Evolutionary conservation across 768 basidiomycete species (phyloP).

Genomic region (Termitomyces sp.): DNA sequence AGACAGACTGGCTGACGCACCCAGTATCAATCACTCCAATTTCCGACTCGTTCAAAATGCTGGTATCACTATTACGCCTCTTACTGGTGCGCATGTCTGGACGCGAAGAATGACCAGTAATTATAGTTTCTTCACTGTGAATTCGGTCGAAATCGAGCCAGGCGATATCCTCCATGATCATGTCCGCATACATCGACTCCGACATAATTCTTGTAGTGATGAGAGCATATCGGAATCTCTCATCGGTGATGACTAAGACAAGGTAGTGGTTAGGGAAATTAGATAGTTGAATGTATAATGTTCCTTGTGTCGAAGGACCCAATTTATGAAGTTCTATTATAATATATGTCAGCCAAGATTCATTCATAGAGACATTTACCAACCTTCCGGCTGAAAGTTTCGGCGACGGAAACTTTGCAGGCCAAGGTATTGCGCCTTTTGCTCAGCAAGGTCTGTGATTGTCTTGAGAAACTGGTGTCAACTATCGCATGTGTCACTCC

Average conservation of each 20-base stretch:
- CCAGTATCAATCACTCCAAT: slow-evolving; percentile 9
- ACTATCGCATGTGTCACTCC: neutral
- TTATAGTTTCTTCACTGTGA: slow-evolving; percentile 36
- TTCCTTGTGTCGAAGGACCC: slow-evolving; percentile 56
- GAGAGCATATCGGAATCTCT: slow-evolving; percentile 77
- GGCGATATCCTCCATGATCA: slow-evolving; percentile 73
- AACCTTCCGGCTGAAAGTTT: slow-evolving; percentile 65
- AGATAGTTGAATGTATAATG: slow-evolving; percentile 70
- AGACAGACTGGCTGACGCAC: slow-evolving; percentile 11
- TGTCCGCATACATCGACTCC: slow-evolving; percentile 50
- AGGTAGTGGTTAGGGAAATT: slow-evolving; percentile 81
- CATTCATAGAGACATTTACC: slow-evolving; percentile 3
- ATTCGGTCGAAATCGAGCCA: slow-evolving; percentile 75
- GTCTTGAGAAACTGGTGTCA: slow-evolving; percentile 44
- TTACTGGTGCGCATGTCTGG: slow-evolving; percentile 20
- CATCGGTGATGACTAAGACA: slow-evolving; percentile 75
- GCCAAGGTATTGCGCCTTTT: slow-evolving; percentile 85
- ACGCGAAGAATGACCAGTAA: slow-evolving; percentile 15
- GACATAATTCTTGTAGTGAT: slow-evolving; percentile 57
- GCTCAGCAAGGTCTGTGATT: slow-evolving; percentile 75
- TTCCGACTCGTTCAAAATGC: neutral
- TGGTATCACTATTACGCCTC: slow-evolving; percentile 16
- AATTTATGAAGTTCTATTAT: slow-evolving; percentile 63
- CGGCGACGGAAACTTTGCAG: slow-evolving; percentile 65
- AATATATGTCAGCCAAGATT: neutral